Evolutionary conservation across 2,329 filamentous ascomycete species (phyloP).

Genomic region (Alternaria metachromatica): DNA sequence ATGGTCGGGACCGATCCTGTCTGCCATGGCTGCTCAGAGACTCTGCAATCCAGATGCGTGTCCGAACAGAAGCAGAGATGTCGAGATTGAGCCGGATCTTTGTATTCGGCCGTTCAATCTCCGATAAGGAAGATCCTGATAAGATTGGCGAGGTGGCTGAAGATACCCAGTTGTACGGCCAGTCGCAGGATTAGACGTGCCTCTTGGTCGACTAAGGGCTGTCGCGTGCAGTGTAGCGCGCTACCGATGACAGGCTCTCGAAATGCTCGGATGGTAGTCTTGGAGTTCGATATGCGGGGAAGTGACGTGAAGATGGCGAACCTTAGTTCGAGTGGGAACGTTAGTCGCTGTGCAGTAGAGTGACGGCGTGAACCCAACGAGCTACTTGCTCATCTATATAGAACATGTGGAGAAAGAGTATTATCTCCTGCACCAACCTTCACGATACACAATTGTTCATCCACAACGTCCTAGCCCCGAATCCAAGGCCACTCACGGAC

Average conservation of each 20-base stretch:
- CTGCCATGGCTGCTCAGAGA: constrained; percentile 29
- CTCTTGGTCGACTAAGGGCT: constrained; percentile 2
- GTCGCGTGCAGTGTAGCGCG: constrained; percentile 17
- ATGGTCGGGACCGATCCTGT: constrained; percentile 55
- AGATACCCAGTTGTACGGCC: constrained; percentile 19
- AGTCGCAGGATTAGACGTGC: constrained; percentile 4
- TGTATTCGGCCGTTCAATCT: not conserved
- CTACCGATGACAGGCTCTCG: constrained; percentile 17
- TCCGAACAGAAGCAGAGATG: not conserved
- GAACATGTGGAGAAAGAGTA: constrained; percentile 12
- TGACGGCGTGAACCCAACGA: constrained; percentile 6
- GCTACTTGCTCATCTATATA: constrained; percentile 18
- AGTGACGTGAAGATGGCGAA: constrained; percentile 18
- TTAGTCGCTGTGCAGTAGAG: constrained; percentile 12
- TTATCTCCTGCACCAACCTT: constrained; percentile 35
- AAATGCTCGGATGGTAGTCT: constrained; percentile 16
- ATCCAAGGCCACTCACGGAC: constrained; percentile 20
- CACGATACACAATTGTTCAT: constrained; percentile 39
- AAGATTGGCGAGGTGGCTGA: constrained; percentile 26
- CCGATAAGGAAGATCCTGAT: constrained; percentile 29
- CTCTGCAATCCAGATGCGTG: not conserved
- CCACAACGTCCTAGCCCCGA: constrained; percentile 24
- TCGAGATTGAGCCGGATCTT: not conserved
- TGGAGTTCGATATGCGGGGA: constrained; percentile 26
- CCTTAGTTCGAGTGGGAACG: not conserved